A percentile compares a stretch with the other conserved stretches of the same genome.
These are phyloP conservation scores for Friedmanniomyces endolithicus DNA, from an alignment of 495 filamentous ascomycete species.

Conservation along the genomic window DNA sequence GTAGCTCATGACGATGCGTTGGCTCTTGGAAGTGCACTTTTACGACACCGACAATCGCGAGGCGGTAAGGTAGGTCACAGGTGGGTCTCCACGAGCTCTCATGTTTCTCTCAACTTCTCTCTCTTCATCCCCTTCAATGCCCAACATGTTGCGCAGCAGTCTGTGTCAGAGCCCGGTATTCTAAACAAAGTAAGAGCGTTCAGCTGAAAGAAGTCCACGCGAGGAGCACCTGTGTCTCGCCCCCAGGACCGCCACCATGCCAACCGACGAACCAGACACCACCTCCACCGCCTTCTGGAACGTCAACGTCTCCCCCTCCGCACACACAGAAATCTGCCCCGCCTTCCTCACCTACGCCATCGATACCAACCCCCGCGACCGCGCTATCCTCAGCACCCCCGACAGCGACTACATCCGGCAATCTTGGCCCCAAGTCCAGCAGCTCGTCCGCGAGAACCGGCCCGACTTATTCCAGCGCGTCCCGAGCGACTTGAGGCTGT, in stretches of 20 bases:
- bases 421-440: slow-evolving; percentile 51
- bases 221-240: too few relatives aligned
- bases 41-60: background rate
- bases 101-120: slow-evolving; percentile 3
- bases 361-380: slow-evolving; percentile 41
- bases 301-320: slow-evolving; percentile 52
- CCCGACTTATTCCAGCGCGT: slow-evolving; percentile 62
- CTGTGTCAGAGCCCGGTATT: too few relatives aligned
- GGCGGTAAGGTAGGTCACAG: background rate
- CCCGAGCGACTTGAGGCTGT: slow-evolving; percentile 61
- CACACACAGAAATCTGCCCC: slow-evolving; percentile 55
- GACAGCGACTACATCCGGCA: slow-evolving; percentile 46
- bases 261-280: background rate
- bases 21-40: background rate
- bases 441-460: slow-evolving; percentile 52
- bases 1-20: too few relatives aligned
- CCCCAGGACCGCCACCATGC: background rate
- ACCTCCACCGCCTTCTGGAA: slow-evolving; percentile 52
- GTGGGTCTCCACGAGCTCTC: background rate
- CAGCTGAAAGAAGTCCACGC: too few relatives aligned
- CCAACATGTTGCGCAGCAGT: too few relatives aligned
- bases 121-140: too few relatives aligned
- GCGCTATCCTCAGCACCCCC: slow-evolving; percentile 49
- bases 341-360: slow-evolving; percentile 46
- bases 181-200: too few relatives aligned